Percentiles rank a stretch among this genome's conserved stretches.
Conservation (phyloP, 352 stramenopile genomes). For the Pythium sukuiense region DNA sequence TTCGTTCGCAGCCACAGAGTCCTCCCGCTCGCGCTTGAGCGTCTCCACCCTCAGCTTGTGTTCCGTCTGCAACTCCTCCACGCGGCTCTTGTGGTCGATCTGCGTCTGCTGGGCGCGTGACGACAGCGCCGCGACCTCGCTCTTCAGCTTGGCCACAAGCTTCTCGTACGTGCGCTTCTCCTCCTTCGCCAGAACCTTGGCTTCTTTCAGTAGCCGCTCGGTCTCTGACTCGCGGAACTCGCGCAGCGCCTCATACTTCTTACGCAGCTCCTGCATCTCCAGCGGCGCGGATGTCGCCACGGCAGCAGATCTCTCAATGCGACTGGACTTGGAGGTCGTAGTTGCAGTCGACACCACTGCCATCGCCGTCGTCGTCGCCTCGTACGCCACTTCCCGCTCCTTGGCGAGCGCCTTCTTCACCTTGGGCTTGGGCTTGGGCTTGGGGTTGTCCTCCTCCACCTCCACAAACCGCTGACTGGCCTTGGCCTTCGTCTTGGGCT, state of each 20-base stretch:
- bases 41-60: constrained; percentile 35
- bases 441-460: constrained; percentile 5
- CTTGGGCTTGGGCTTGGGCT: constrained; percentile 15
- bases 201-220: constrained; percentile 61
- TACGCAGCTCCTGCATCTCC: constrained; percentile 20
- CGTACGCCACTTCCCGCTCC: constrained; percentile 7
- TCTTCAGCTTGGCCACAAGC: constrained; percentile 68
- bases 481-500: constrained; percentile 8
- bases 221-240: constrained; percentile 66
- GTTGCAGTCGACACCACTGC: constrained; percentile 9
- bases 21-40: constrained; percentile 26
- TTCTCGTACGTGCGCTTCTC: constrained; percentile 78
- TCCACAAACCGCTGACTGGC: not conserved
- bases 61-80: constrained; percentile 53
- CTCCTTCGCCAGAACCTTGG: constrained; percentile 51
- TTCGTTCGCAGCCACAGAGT: constrained; percentile 16
- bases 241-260: constrained; percentile 55
- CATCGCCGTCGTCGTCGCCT: not conserved
- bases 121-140: constrained; percentile 59
- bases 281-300: constrained; percentile 6
- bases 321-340: not conserved
- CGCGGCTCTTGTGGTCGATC: constrained; percentile 39
- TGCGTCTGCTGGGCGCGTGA: constrained; percentile 51
- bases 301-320: constrained; percentile 9
- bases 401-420: constrained; percentile 11